These are phyloP conservation scores for Tulasnella sp. DNA, from an alignment of 768 basidiomycete genomes.

Conservation along the genomic window DNA sequence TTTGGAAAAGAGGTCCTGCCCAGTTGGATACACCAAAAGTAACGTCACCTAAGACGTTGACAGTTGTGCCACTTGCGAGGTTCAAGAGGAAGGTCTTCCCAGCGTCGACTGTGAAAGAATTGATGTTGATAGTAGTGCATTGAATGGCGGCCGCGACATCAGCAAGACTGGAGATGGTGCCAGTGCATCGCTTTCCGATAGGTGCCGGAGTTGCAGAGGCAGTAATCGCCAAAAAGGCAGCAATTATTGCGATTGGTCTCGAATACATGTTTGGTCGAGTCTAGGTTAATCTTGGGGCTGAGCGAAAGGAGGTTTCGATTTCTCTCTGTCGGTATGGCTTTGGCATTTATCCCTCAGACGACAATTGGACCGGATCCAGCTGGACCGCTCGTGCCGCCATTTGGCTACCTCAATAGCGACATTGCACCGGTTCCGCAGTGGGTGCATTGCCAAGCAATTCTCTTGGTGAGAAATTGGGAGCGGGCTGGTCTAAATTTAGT, in stretches of 20 bases:
- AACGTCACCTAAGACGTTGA: constrained; percentile 55
- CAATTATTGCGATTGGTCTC: constrained; percentile 1
- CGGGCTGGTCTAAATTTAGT: not conserved
- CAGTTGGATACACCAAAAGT: constrained; percentile 42
- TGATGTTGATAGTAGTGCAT: constrained; percentile 53
- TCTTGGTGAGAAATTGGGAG: not conserved
- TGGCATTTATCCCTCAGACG: not conserved
- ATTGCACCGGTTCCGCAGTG: not conserved
- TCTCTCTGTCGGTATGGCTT: not conserved
- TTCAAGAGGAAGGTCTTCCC: constrained; percentile 44
- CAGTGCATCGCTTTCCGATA: constrained; percentile 30
- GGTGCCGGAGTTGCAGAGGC: not conserved
- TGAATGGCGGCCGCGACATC: constrained; percentile 46
- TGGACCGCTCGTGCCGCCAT: not conserved
- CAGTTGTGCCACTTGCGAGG: constrained; percentile 44
- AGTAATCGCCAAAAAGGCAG: constrained; percentile 8
- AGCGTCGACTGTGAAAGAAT: constrained; percentile 32
- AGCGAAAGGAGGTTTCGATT: not conserved
- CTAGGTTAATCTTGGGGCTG: not conserved
- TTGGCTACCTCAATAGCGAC: not conserved
- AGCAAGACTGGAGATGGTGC: constrained; percentile 45
- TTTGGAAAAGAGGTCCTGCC: constrained; percentile 21
- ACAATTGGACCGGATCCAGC: not conserved
- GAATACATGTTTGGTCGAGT: not conserved
- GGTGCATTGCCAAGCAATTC: not conserved